phyloP scores from a whole-genome alignment of 2,329 filamentous ascomycete species.

The Cercospora sp. region DNA sequence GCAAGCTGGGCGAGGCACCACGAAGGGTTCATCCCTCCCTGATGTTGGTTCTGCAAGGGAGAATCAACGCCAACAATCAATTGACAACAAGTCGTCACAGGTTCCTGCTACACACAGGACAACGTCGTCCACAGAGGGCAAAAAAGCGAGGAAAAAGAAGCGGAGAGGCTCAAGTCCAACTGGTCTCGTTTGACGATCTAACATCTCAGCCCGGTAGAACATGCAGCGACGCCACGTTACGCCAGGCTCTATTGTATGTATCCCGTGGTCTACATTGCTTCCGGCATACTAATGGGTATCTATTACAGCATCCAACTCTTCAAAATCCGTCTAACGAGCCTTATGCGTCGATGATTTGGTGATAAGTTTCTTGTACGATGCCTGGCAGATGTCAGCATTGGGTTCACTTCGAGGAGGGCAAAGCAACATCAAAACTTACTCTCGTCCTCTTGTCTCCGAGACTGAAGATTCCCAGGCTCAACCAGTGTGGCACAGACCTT shows the following conservation, averaged over 20 bases:
- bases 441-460: constrained; percentile 17
- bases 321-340: neutral
- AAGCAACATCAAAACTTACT: constrained; percentile 1
- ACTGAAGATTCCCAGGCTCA: constrained; percentile 20
- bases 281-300: constrained; percentile 11
- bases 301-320: constrained; percentile 6
- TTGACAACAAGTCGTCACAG: neutral
- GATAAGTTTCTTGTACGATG: constrained; percentile 13
- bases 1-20: neutral
- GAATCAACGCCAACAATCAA: neutral
- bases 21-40: neutral
- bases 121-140: neutral
- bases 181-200: constrained; percentile 4
- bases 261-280: constrained; percentile 11
- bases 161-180: neutral
- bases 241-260: constrained; percentile 13
- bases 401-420: neutral
- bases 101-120: neutral
- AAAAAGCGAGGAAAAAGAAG: neutral
- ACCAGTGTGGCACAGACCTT: constrained; percentile 20
- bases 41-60: neutral
- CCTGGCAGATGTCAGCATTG: constrained; percentile 9
- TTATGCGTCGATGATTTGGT: constrained; percentile 4
- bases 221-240: neutral
- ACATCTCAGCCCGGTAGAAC: neutral